Evolutionary conservation across 441 rosid species (phyloP).

Genomic region (Adansonia rubrostipa): DNA sequence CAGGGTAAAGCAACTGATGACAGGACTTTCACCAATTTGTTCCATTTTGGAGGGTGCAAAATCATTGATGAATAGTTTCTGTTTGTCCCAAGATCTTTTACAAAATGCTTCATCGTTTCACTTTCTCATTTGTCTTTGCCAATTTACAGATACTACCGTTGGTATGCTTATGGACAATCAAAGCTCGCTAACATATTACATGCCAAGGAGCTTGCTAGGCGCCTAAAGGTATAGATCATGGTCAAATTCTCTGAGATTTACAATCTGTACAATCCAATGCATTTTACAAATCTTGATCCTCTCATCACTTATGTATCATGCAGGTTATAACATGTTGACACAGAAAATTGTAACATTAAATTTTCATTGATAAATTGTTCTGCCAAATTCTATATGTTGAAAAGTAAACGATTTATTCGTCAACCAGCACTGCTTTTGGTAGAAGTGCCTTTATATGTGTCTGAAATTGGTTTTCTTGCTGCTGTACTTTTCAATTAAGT

Average conservation of each 20-base stretch:
- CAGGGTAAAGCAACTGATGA: constrained; percentile 43
- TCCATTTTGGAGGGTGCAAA: neutral
- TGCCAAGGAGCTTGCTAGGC: constrained; percentile 58
- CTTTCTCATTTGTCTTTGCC: constrained; percentile 12
- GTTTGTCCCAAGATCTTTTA: neutral
- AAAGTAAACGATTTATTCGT: neutral
- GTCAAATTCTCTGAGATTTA: neutral
- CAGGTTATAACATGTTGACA: no score
- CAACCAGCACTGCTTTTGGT: neutral
- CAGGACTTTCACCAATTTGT: neutral
- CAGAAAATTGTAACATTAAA: neutral
- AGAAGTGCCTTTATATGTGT: neutral
- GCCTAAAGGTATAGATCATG: constrained; percentile 43
- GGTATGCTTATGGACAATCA: constrained; percentile 63
- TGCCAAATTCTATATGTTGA: neutral
- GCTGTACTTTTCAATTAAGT: no score
- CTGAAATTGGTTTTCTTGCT: no score
- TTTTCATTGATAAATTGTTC: neutral
- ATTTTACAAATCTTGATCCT: neutral
- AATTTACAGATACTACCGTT: constrained; percentile 42
- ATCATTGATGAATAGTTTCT: neutral
- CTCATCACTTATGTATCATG: neutral
- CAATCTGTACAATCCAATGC: neutral
- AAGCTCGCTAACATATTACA: constrained; percentile 69
- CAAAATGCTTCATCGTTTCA: constrained; percentile 10